Evolutionary conservation across 2,329 filamentous ascomycete species (phyloP).

Genomic region (Apiospora pterosperma): DNA sequence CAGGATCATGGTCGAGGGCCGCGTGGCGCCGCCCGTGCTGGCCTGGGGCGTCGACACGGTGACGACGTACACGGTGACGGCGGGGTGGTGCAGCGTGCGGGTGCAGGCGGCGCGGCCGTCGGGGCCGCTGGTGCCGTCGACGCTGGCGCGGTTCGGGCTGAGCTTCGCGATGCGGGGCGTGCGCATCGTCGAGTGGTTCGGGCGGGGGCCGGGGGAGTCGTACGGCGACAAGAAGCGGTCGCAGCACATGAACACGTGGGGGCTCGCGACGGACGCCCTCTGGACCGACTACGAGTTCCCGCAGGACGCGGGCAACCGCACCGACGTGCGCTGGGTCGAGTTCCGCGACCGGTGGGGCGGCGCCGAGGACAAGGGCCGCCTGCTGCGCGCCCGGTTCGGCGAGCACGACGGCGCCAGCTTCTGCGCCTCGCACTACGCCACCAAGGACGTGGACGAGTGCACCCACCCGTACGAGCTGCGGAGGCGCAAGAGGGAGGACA

Average conservation of each 20-base stretch:
- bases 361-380: conserved; percentile 19
- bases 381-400: conserved; percentile 44
- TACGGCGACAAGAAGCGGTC: conserved; percentile 64
- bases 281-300: conserved; percentile 64
- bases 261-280: conserved; percentile 44
- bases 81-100: conserved; percentile 45
- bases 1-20: conserved; percentile 43
- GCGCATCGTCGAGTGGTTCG: conserved; percentile 56
- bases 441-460: conserved; percentile 48
- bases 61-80: conserved; percentile 53
- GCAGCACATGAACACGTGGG: conserved; percentile 55
- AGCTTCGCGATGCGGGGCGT: conserved; percentile 40
- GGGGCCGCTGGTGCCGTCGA: conserved; percentile 48
- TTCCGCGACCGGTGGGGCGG: conserved; percentile 32
- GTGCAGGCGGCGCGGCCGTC: conserved; percentile 44
- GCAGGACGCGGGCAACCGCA: conserved; percentile 64
- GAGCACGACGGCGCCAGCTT: conserved; percentile 51
- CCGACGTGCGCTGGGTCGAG: conserved; percentile 59
- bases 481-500: conserved; percentile 44
- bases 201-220: conserved; percentile 62
- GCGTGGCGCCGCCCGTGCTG: conserved; percentile 60
- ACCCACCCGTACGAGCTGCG: conserved; percentile 60
- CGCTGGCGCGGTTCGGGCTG: conserved; percentile 62
- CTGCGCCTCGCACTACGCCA: conserved; percentile 52
- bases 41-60: conserved; percentile 54